These are phyloP conservation scores for Mitragyna speciosa DNA, from an alignment of 257 asterid species.

Conservation along the genomic window DNA sequence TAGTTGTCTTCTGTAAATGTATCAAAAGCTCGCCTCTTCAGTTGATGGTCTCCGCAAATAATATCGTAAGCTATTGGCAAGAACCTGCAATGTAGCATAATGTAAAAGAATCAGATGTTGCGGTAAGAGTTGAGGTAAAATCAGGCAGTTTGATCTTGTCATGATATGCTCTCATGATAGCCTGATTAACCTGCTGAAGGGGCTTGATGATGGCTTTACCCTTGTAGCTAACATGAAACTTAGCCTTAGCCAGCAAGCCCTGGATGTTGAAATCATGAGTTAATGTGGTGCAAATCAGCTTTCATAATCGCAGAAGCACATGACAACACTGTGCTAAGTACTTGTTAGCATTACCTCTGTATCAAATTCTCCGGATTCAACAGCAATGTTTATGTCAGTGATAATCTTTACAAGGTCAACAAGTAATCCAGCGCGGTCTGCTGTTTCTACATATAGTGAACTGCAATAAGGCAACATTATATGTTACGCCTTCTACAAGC, in stretches of 20 bases:
- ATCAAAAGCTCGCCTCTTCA: slow-evolving; percentile 83
- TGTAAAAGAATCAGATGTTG: neutral
- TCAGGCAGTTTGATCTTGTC: neutral
- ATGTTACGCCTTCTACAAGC: neutral
- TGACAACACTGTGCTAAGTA: neutral
- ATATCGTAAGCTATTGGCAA: slow-evolving; percentile 78
- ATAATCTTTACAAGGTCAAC: slow-evolving; percentile 92
- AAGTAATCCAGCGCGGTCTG: slow-evolving; percentile 88
- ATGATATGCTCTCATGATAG: neutral
- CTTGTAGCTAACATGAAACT: slow-evolving; percentile 86
- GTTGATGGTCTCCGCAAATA: slow-evolving; percentile 82
- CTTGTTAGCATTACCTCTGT: slow-evolving; percentile 58
- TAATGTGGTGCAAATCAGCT: neutral
- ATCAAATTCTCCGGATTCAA: slow-evolving; percentile 89
- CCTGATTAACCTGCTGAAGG: slow-evolving; percentile 72
- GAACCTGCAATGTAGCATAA: slow-evolving; percentile 54
- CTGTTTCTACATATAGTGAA: slow-evolving; percentile 78
- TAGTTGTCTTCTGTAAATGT: neutral
- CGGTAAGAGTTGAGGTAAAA: neutral
- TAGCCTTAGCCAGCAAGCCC: slow-evolving; percentile 97
- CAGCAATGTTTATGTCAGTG: slow-evolving; percentile 73
- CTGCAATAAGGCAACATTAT: slow-evolving; percentile 46
- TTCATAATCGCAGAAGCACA: neutral
- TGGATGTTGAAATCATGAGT: slow-evolving; percentile 20
- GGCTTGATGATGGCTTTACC: slow-evolving; percentile 87